These are phyloP conservation scores for Agrostemma githago DNA, from an alignment of 148 eudicot species.

Conservation along the genomic window DNA sequence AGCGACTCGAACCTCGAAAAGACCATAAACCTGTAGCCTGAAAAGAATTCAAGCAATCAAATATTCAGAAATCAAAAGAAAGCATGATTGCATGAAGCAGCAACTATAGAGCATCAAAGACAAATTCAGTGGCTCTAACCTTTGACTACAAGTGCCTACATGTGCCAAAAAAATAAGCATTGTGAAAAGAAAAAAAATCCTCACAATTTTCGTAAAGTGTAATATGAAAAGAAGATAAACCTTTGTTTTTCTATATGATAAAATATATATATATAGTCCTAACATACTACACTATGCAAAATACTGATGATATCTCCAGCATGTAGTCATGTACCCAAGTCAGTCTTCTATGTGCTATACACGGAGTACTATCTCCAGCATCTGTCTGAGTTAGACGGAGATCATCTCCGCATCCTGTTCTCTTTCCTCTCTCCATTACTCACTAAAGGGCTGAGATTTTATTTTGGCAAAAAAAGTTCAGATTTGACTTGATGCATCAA, in stretches of 20 bases:
- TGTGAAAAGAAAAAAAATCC: neutral
- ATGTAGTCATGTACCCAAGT: neutral
- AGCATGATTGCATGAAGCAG: slow-evolving; percentile 9
- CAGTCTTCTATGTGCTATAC: no score
- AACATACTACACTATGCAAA: neutral
- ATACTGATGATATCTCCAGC: neutral
- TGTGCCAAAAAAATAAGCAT: neutral
- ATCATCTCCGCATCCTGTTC: no score
- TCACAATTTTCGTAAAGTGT: neutral
- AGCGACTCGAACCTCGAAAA: slow-evolving; percentile 74
- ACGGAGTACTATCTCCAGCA: no score
- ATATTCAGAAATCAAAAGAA: neutral
- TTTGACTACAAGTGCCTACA: neutral
- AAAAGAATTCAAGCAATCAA: slow-evolving; percentile 16
- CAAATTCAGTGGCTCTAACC: neutral
- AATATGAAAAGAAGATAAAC: neutral
- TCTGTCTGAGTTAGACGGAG: no score
- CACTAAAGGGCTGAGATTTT: no score
- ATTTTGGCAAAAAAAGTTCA: no score
- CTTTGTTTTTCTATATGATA: neutral
- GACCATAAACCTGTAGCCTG: slow-evolving; percentile 72
- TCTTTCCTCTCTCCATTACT: no score
- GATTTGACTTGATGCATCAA: no score
- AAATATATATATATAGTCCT: neutral
- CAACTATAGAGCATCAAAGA: neutral